A percentile compares a stretch with the other conserved stretches of the same genome.
These are phyloP conservation scores for Wallacemonas sp. DNA, from an alignment of 208 protist species.

Conservation along the genomic window DNA sequence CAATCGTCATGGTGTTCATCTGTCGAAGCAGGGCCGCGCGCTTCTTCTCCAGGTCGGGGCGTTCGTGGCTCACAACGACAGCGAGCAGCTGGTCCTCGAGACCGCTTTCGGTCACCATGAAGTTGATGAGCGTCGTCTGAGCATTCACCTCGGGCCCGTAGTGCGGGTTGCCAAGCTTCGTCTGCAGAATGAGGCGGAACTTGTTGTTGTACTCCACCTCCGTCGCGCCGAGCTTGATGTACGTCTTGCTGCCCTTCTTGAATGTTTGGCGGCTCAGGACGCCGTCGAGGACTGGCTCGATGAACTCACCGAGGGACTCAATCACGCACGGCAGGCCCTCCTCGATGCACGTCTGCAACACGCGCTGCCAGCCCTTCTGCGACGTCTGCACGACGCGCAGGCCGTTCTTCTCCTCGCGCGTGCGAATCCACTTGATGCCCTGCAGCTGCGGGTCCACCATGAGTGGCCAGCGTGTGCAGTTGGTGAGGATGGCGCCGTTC, in stretches of 20 bases:
- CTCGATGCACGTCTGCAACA: conserved; percentile 93
- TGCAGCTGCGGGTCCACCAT: conserved; percentile 99
- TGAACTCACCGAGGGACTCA: conserved; percentile 95
- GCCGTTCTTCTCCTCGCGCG: conserved; percentile 94
- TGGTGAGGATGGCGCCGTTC: conserved; percentile 97
- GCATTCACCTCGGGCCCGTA: conserved; percentile 99
- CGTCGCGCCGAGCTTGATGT: conserved; percentile 97
- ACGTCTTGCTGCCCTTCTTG: conserved; percentile 89
- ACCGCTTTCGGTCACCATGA: conserved; percentile 98
- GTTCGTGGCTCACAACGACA: conserved; percentile 97
- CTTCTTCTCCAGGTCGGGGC: conserved; percentile 97
- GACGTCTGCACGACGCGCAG: conserved; percentile 93
- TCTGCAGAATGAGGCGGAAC: conserved; percentile 98
- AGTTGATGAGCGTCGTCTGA: conserved; percentile 99
- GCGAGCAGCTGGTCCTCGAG: conserved; percentile 99
- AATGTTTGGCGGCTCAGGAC: conserved; percentile 96
- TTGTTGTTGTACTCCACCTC: conserved; percentile 96
- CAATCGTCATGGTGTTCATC: conserved; percentile 99
- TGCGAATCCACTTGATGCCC: conserved; percentile 97
- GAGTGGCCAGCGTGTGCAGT: conserved; percentile 97
- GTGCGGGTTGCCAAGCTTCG: conserved; percentile 98
- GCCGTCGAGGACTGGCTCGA: conserved; percentile 98
- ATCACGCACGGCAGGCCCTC: conserved; percentile 93
- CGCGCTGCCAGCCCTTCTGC: conserved; percentile 90
- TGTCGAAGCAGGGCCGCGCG: conserved; percentile 93